Base-by-base conservation (phyloP, 768 basidiomycete genomes). In the Termitomyces sp. region DNA sequence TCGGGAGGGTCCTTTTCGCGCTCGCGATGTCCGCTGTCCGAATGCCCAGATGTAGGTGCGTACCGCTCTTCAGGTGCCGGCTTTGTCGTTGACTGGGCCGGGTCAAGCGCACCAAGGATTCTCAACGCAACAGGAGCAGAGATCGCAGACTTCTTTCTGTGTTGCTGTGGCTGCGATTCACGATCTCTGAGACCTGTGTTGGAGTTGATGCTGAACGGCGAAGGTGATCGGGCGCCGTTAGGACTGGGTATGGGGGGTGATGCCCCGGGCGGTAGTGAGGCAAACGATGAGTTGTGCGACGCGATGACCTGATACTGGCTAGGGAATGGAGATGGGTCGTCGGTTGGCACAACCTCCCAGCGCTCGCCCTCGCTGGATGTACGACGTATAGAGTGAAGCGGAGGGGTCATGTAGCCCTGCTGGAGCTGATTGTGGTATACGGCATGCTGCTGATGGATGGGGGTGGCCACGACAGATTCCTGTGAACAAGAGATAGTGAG, bases 81-180 rank as follows among this genome's bases (percentile, higher is more conserved):
- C 47, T 65, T 66, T 46, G 68, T 38, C 73, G 55, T 72, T 62
- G 61, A 74, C 9, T 67, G 65, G 0, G 74, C 79, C 0, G 89
- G 87, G 59, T 91, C 88, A 15, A 91, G 76, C 3, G 89, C 79
- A 50, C 76, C 78, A 59, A 89, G 75, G 49, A 89, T 86, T 20
- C 81, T 83, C 14, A 87, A 70, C 0, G 85, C 69, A 10, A 73
- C 77, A 1, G 75, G 75, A 1, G 75, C 71, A 56, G 71, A 63
- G 7, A 70, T 3, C 17, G 66, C 67, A 3, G 45, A 34, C 46
- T 63, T 73, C 63, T 70, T 72, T 20, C 64, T 65, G 52, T 36
- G 65, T n/a, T 53, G 61, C 47, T 66, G 63, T 6, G 58, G 47
- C 66, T 68, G 15, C 42, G 65, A 67, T 36, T 70, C 70, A 57